phyloP scores from a whole-genome alignment of 495 filamentous ascomycete species.

The Podospora australis region DNA sequence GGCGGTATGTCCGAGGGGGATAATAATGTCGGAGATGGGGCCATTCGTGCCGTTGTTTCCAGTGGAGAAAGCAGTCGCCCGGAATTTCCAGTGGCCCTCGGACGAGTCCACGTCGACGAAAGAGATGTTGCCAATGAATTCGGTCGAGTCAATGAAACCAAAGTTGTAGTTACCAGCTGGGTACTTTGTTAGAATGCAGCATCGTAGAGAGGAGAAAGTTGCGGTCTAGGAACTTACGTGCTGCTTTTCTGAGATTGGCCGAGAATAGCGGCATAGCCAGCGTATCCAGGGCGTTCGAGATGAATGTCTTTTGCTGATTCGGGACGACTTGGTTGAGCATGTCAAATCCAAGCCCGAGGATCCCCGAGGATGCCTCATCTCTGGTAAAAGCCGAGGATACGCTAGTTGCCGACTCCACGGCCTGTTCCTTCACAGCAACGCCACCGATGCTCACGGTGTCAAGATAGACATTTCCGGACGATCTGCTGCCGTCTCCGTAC shows the following conservation, averaged over 20 bases:
- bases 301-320: slow-evolving; percentile 61
- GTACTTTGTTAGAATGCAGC: slow-evolving; percentile 61
- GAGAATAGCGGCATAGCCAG: slow-evolving; percentile 66
- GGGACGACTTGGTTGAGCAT: slow-evolving; percentile 66
- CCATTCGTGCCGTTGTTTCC: slow-evolving; percentile 31
- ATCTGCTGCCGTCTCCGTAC: slow-evolving; percentile 69
- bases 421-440: slow-evolving; percentile 59
- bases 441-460: slow-evolving; percentile 73
- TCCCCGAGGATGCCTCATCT: slow-evolving; percentile 56
- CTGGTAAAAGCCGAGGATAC: slow-evolving; percentile 60
- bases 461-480: slow-evolving; percentile 63
- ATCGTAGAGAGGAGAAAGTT: slow-evolving; percentile 47
- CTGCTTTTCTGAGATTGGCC: slow-evolving; percentile 56
- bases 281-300: slow-evolving; percentile 57
- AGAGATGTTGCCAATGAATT: slow-evolving; percentile 57
- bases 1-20: slow-evolving; percentile 52
- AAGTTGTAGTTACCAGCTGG: slow-evolving; percentile 31
- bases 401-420: slow-evolving; percentile 61
- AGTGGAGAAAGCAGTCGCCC: slow-evolving; percentile 53
- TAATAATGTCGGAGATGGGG: slow-evolving; percentile 43
- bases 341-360: slow-evolving; percentile 71
- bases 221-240: slow-evolving; percentile 1
- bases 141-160: slow-evolving; percentile 28
- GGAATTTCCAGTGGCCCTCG: slow-evolving; percentile 71
- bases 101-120: slow-evolving; percentile 54